Evolutionary conservation across 2,329 filamentous ascomycete genomes (phyloP).

Genomic region (Ilyonectria mors-panacis): DNA sequence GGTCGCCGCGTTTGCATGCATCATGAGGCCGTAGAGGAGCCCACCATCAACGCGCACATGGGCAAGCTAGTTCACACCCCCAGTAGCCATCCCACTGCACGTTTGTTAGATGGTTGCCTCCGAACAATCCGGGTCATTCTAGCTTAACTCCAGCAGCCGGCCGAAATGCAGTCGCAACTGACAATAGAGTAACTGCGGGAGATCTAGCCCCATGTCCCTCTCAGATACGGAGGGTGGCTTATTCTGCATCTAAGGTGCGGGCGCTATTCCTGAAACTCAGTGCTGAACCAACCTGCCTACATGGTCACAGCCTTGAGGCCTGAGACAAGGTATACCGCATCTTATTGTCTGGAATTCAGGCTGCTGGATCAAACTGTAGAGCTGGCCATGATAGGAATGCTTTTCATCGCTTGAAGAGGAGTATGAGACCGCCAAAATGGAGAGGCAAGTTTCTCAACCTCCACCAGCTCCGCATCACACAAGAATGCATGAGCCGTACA

Average conservation of each 20-base stretch:
- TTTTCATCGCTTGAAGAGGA: background rate
- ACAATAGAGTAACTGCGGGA: slow-evolving; percentile 1
- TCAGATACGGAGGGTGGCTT: slow-evolving; percentile 12
- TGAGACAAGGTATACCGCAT: background rate
- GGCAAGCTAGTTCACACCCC: slow-evolving; percentile 28
- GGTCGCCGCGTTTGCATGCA: slow-evolving; percentile 39
- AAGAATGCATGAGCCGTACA: slow-evolving; percentile 10
- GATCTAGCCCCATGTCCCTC: slow-evolving; percentile 14
- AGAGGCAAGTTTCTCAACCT: background rate
- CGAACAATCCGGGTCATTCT: slow-evolving; percentile 33
- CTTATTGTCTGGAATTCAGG: background rate
- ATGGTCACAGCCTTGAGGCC: background rate
- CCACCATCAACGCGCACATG: slow-evolving; percentile 35
- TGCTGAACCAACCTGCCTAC: slow-evolving; percentile 33
- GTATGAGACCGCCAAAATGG: background rate
- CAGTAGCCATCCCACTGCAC: slow-evolving; percentile 26
- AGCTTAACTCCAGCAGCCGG: slow-evolving; percentile 13
- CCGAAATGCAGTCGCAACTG: slow-evolving; percentile 16
- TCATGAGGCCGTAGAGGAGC: slow-evolving; percentile 37
- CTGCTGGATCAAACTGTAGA: background rate
- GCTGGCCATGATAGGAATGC: background rate
- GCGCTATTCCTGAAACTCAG: slow-evolving; percentile 58
- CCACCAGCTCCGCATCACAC: slow-evolving; percentile 12
- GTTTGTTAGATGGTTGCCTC: slow-evolving; percentile 20
- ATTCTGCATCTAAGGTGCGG: slow-evolving; percentile 38